Conservation (phyloP, 2,329 filamentous ascomycete genomes). For the Talaromyces sp. region DNA sequence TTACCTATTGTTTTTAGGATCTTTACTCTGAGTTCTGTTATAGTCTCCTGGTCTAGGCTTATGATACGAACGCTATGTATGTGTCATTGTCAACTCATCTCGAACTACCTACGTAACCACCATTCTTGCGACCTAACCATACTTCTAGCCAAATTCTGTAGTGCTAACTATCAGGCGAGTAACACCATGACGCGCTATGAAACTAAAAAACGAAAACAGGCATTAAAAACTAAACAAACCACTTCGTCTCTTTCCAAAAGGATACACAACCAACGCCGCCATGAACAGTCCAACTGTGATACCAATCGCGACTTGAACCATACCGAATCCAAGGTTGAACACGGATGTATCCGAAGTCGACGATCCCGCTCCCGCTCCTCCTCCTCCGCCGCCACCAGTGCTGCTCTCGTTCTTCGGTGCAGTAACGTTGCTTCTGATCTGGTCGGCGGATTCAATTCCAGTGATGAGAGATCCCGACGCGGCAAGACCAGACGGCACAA, state of each 20-base stretch:
- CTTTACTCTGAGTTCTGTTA: too few species aligned
- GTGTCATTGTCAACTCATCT: neutral
- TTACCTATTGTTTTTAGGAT: too few species aligned
- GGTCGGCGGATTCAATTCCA: constrained; percentile 54
- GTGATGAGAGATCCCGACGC: constrained; percentile 54
- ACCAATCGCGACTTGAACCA: constrained; percentile 54
- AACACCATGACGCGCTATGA: neutral
- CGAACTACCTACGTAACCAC: neutral
- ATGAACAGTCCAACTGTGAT: constrained; percentile 52
- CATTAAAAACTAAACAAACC: constrained; percentile 44
- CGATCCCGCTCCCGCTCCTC: neutral
- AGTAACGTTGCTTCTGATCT: constrained; percentile 41
- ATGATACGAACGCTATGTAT: neutral
- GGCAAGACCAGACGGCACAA: constrained; percentile 57
- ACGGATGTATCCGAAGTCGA: constrained; percentile 14
- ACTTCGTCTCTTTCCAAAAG: constrained; percentile 50
- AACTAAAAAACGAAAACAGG: neutral
- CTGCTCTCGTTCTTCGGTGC: constrained; percentile 11
- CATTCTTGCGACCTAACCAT: neutral
- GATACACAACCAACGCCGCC: constrained; percentile 50
- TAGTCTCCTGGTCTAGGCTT: too few species aligned
- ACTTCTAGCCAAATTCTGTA: neutral
- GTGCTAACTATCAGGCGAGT: neutral
- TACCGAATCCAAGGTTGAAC: constrained; percentile 27
- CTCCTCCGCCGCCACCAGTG: neutral